Evolutionary conservation across 176 grass and related monocot genomes (phyloP), one percentile per base, ranked within the genome.

Genomic region (Saccharum spontaneum): DNA sequence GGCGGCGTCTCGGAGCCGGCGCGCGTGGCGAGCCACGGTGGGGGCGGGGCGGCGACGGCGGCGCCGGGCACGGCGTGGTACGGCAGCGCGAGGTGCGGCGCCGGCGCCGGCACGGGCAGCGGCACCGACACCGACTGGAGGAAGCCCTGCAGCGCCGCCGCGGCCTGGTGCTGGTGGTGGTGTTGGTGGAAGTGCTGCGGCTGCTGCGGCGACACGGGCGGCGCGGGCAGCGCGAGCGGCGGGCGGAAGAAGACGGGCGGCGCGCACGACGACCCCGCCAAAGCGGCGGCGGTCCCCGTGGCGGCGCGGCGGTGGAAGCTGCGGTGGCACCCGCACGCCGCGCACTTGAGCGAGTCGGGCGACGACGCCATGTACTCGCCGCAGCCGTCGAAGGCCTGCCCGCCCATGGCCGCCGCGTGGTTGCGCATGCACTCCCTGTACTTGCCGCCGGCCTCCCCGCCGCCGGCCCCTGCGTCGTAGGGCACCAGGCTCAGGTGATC

Each of bases 401-500:
- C 93, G 49, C 93, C 96, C 26, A 98, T 92, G 75, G 93, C 72
- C 14, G 93, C 93, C 10, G 96, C 96, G 89, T 98, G 96, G 96
- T 98, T 98, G 89, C 92, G 94, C 80, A 95, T 87, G 91, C 96
- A 98, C 82, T 98, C 96, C 84, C 89, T 93, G 93, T 98, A 98
- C 85, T 87, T 95, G 77, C 83, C 69, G 2, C 34, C 68, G 4
- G 26, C 59, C 3, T 33, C n/a, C 3, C 8, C 24, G 24, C 11
- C 36, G 23, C 22, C 67, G 59, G 7, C 26, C 22, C 7, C 73
- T 7, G 17, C 73, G 33, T 87, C 85, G 85, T 87, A 90, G 81
- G 89, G 89, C 61, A 90, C 89, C 80, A 90, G 76, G 85, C 89
- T 87, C 62, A 90, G 85, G 50, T 90, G 89, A 67, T 90, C 85